Percentiles rank a stretch among this genome's conserved stretches.
phyloP scores from a whole-genome alignment of 1,139 yeast species.

The Suhomyces panamericanus region DNA sequence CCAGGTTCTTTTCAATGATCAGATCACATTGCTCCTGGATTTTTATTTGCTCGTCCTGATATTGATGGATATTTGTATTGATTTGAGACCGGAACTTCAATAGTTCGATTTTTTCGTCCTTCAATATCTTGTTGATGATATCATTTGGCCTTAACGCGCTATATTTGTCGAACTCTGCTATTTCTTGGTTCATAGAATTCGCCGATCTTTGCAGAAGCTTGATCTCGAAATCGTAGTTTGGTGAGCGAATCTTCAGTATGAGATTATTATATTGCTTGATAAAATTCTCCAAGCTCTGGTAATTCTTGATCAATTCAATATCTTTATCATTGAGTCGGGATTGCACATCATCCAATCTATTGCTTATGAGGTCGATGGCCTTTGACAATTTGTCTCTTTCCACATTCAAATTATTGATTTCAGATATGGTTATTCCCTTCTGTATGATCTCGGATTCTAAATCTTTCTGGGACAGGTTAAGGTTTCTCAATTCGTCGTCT shows the following conservation, averaged over 20 bases:
- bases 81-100: conserved; percentile 50
- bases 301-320: conserved; percentile 45
- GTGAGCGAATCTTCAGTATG: conserved; percentile 44
- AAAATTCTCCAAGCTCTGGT: conserved; percentile 51
- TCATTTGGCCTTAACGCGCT: conserved; percentile 29
- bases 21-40: conserved; percentile 63
- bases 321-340: conserved; percentile 48
- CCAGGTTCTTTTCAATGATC: conserved; percentile 52
- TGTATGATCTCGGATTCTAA: conserved; percentile 49
- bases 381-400: conserved; percentile 62
- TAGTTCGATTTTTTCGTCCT: conserved; percentile 40
- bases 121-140: conserved; percentile 35
- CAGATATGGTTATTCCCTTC: conserved; percentile 61
- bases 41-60: conserved; percentile 60
- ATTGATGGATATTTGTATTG: conserved; percentile 47
- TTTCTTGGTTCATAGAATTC: conserved; percentile 17
- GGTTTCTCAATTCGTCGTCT: conserved; percentile 41
- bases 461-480: conserved; percentile 47
- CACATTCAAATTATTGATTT: conserved; percentile 59
- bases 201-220: conserved; percentile 15
- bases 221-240: conserved; percentile 30
- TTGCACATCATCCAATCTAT: conserved; percentile 39
- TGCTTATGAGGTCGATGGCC: conserved; percentile 52
- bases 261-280: conserved; percentile 57
- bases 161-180: conserved; percentile 4